Percentiles rank a stretch among this genome's conserved stretches.
Conservation (phyloP, 345 rosid species). For the Nephelium lappaceum region DNA sequence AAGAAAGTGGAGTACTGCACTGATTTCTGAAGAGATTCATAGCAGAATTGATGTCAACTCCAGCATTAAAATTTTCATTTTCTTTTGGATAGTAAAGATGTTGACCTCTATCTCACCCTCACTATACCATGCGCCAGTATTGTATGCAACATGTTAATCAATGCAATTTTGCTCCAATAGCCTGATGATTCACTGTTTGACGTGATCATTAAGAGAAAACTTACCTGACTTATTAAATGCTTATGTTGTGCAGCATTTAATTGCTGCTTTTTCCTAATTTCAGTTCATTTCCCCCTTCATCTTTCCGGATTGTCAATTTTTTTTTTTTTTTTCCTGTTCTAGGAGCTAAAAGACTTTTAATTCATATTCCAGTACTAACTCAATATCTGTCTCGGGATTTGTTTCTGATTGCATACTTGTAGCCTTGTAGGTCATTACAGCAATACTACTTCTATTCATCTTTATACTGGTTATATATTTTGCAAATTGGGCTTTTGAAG, state of each 20-base stretch:
- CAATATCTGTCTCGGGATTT: neutral
- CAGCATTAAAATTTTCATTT: neutral
- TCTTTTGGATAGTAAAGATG: too few species aligned
- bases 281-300: neutral
- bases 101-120: neutral
- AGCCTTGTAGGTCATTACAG: neutral
- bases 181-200: neutral
- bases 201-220: neutral
- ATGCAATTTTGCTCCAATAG: neutral
- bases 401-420: neutral
- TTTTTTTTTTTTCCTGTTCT: neutral
- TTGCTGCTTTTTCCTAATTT: constrained; percentile 9
- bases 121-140: neutral
- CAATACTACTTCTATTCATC: neutral
- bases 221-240: neutral
- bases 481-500: neutral
- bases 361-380: neutral
- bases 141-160: constrained; percentile 1
- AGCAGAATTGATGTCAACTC: neutral
- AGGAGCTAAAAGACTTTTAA: neutral
- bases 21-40: neutral
- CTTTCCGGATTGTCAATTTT: neutral
- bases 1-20: neutral
- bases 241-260: neutral
- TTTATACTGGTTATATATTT: neutral